Evolutionary conservation across 192 early-diverging fungal species (phyloP), one percentile per base, ranked within the genome.

Genomic region (Glomus cerebriforme): DNA sequence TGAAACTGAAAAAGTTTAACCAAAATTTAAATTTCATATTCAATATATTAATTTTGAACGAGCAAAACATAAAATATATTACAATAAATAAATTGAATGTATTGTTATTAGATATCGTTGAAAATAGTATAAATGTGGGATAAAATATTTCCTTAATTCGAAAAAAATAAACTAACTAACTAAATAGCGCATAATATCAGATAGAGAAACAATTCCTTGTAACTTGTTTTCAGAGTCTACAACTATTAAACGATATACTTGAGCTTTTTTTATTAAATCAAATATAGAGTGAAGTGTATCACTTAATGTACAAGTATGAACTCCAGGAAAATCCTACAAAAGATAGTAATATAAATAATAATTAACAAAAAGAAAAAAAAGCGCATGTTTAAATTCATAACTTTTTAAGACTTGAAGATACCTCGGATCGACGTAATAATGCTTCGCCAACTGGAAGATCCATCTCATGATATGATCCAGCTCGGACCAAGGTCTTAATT

Each of bases 161-260:
- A 1, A 43, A 60, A 0, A 39, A 35, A 35, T 35, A 3, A 31
- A 15, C 15, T 62, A 39, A 79, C 64, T 73, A 83, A 90, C 82
- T 26, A 90, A 82, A 71, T 89, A 88, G 24, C 86, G 81, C 80
- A 97, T 84, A 31, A 97, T 92, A 82, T 97, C 96, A 58, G 93
- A 94, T 67, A 96, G 85, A 45, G 92, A 92, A 75, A 96, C 91
- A 59, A 97, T 92, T 22, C 96, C 96, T 64, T 92, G 85, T 35
- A 96, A 86, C 39, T 86, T 91, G 47, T 92, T 95, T 13, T 92
- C 89, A 13, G 92, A 87, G 67, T 99, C 95, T 0, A 97, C 88
- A 0, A 99, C 95, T 82, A 99, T 94, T 70, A 99, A 87, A 58
- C 97, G 91, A 85, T 97, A 93, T 7, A 99, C 94, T 43, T 91